Percentiles rank a stretch among this genome's conserved stretches.
Conservation (phyloP, 371 early-diverging fungal species). For the Choanephora cucurbitarum region DNA sequence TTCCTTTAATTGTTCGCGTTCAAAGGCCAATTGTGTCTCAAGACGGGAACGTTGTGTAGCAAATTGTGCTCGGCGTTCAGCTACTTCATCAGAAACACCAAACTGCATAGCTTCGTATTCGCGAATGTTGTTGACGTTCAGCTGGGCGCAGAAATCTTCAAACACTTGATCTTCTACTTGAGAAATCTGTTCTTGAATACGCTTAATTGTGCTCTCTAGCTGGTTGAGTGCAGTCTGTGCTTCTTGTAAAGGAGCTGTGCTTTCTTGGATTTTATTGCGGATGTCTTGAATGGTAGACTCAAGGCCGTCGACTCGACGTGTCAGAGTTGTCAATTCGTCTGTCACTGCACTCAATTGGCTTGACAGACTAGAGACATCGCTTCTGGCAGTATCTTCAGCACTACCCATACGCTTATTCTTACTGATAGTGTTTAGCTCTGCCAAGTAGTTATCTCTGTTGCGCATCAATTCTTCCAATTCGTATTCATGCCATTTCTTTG, state of each 20-base stretch:
- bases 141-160: conserved; percentile 71
- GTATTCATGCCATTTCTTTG: conserved; percentile 85
- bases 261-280: conserved; percentile 14
- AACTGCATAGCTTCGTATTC: conserved; percentile 82
- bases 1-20: conserved; percentile 71
- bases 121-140: conserved; percentile 75
- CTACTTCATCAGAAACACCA: conserved; percentile 66
- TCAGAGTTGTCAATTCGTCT: conserved; percentile 55
- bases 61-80: conserved; percentile 75
- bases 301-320: conserved; percentile 19
- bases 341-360: conserved; percentile 56
- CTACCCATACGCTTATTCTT: conserved; percentile 71
- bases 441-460: conserved; percentile 68
- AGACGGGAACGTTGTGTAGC: conserved; percentile 75
- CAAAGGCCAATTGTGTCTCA: conserved; percentile 77
- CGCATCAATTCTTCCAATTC: conserved; percentile 73
- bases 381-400: conserved; percentile 63
- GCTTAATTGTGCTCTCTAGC: conserved; percentile 35
- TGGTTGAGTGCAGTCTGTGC: conserved; percentile 34
- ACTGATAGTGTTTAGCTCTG: conserved; percentile 72
- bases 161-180: conserved; percentile 77
- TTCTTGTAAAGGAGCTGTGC: conserved; percentile 13
- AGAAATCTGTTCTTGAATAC: conserved; percentile 55
- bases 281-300: conserved; percentile 18
- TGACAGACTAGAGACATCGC: conserved; percentile 63